phyloP scores from a whole-genome alignment of 2,329 filamentous ascomycete species.

The Talaromyces sp. region DNA sequence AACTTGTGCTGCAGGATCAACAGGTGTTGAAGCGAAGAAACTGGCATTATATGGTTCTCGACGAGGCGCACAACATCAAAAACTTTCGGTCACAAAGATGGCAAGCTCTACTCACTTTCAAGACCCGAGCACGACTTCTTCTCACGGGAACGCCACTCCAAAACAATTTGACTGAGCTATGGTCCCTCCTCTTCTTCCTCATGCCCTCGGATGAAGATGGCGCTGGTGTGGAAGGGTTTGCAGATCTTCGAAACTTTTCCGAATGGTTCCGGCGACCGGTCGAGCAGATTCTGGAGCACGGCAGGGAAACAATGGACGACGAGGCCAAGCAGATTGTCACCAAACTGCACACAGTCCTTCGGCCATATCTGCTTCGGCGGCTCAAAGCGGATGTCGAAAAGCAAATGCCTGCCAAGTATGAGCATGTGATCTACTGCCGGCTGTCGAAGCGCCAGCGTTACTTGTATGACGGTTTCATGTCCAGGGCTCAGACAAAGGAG shows the following conservation, averaged over 20 bases:
- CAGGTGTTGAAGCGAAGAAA: conserved; percentile 85
- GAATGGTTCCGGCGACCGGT: conserved; percentile 94
- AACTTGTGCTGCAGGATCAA: conserved; percentile 89
- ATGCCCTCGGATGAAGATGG: conserved; percentile 75
- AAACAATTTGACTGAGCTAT: conserved; percentile 93
- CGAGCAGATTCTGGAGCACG: conserved; percentile 92
- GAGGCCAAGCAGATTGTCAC: conserved; percentile 87
- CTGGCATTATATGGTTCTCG: conserved; percentile 98
- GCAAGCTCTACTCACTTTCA: conserved; percentile 91
- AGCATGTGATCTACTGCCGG: conserved; percentile 92
- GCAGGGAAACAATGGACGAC: conserved; percentile 87
- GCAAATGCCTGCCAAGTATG: conserved; percentile 97
- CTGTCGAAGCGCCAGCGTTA: conserved; percentile 92
- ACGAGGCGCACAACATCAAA: conserved; percentile 99
- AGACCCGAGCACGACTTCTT: conserved; percentile 78
- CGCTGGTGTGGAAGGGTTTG: conserved; percentile 81
- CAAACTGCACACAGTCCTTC: conserved; percentile 87
- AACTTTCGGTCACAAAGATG: conserved; percentile 97
- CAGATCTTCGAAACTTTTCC: conserved; percentile 90
- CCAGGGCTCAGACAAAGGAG: conserved; percentile 78
- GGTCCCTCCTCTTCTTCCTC: conserved; percentile 93
- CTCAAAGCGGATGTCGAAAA: conserved; percentile 97
- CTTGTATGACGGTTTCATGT: conserved; percentile 93
- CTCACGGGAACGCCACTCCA: conserved; percentile 93
- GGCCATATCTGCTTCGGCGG: conserved; percentile 83